Evolutionary conservation across 176 grass and related monocot species (phyloP).

Genomic region (Otatea glauca): DNA sequence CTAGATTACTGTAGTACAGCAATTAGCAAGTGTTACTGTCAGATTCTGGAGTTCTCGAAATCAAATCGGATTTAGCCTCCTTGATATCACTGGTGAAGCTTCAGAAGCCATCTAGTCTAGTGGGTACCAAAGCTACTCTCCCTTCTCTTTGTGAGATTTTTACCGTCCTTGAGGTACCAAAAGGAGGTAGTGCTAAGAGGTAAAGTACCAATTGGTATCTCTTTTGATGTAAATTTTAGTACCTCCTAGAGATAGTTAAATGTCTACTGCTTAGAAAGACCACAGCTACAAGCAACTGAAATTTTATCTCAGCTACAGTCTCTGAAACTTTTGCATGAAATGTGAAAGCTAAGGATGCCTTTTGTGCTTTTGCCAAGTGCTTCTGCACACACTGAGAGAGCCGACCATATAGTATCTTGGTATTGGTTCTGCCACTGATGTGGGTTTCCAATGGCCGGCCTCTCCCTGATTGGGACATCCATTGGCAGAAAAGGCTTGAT

Average conservation of each 20-base stretch:
- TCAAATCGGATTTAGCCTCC: background rate
- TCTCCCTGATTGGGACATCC: constrained; percentile 40
- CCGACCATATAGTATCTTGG: background rate
- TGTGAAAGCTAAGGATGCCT: constrained; percentile 7
- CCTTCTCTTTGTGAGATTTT: constrained; percentile 22
- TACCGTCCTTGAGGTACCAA: too few species aligned
- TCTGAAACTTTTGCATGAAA: constrained; percentile 9
- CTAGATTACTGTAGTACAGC: background rate
- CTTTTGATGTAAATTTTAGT: too few species aligned
- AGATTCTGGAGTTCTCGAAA: background rate
- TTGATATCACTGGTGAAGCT: background rate
- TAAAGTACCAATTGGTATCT: too few species aligned
- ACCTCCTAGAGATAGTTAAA: too few species aligned
- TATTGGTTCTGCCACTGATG: constrained; percentile 30
- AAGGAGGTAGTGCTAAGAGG: too few species aligned
- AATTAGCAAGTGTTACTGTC: constrained; percentile 23
- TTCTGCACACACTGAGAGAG: background rate
- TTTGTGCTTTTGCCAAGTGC: background rate
- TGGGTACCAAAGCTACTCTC: constrained; percentile 18
- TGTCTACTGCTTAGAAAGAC: background rate
- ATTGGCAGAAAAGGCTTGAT: background rate
- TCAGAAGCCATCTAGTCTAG: background rate
- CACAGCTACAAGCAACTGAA: constrained; percentile 41
- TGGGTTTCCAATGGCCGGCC: background rate
- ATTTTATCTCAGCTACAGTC: background rate